Percentiles rank a stretch among this genome's conserved stretches.
phyloP scores from a whole-genome alignment of 768 basidiomycete genomes.

The Lentinula detonsa region DNA sequence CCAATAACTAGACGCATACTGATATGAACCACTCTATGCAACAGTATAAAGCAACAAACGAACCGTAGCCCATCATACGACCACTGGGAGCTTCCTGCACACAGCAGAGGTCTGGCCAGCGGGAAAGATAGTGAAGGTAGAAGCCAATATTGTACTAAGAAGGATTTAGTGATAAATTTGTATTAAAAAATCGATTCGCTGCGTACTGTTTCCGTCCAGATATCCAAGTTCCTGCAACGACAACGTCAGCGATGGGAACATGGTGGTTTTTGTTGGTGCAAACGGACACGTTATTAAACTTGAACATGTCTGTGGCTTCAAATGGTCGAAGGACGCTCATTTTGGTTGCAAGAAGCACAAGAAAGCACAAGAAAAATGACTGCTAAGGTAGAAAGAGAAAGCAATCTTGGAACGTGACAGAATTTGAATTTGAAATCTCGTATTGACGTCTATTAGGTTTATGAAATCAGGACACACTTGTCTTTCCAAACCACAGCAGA shows the following conservation, averaged over 20 bases:
- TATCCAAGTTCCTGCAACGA: conserved; percentile 72
- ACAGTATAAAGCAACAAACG: conserved; percentile 17
- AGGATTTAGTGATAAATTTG: background rate
- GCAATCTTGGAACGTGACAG: too few relatives aligned
- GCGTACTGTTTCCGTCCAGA: conserved; percentile 95
- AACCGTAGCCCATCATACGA: conserved; percentile 91
- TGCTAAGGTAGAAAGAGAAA: background rate
- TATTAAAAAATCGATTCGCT: too few relatives aligned
- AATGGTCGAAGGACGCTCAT: conserved; percentile 90
- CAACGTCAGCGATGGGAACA: background rate
- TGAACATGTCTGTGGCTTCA: conserved; percentile 84
- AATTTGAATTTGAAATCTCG: background rate
- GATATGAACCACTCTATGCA: background rate
- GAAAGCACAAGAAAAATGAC: background rate
- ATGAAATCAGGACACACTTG: too few relatives aligned
- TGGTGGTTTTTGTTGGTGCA: background rate
- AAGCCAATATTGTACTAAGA: conserved; percentile 80
- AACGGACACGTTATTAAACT: conserved; percentile 84
- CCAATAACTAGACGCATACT: conserved; percentile 65
- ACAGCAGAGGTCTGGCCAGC: conserved; percentile 90
- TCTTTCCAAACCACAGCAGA: too few relatives aligned
- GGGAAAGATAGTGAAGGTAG: conserved; percentile 82
- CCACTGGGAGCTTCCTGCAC: conserved; percentile 77
- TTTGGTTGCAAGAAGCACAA: background rate
- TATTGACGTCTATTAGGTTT: too few relatives aligned